Conservation (phyloP, 805 yeast genomes). For the Spathaspora sp. region DNA sequence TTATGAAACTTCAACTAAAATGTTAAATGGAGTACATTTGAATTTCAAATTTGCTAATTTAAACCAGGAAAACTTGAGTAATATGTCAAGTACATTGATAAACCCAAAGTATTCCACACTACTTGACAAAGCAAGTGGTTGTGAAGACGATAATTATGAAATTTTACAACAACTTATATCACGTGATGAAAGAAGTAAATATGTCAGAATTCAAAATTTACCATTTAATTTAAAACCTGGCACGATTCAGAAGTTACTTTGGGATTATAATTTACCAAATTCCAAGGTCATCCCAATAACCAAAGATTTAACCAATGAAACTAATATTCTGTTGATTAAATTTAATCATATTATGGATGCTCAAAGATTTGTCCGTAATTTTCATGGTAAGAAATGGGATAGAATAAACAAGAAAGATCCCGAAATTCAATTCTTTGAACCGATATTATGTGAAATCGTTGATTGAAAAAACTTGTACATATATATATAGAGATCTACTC, state of each 20-base stretch:
- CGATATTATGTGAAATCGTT: slow-evolving; percentile 33
- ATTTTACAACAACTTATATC: slow-evolving; percentile 19
- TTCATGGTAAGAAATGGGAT: slow-evolving; percentile 49
- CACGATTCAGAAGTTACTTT: slow-evolving; percentile 37
- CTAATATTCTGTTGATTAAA: slow-evolving; percentile 29
- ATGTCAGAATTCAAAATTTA: slow-evolving; percentile 42
- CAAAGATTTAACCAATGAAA: slow-evolving; percentile 24
- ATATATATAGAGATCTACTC: not conserved
- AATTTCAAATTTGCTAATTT: slow-evolving; percentile 4
- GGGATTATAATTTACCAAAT: slow-evolving; percentile 46
- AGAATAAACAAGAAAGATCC: slow-evolving; percentile 13
- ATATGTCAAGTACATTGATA: not conserved
- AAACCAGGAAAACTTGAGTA: not conserved
- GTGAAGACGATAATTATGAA: slow-evolving; percentile 6
- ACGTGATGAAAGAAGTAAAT: slow-evolving; percentile 15
- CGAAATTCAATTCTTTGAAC: slow-evolving; percentile 30
- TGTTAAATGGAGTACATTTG: slow-evolving; percentile 42
- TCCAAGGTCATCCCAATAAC: slow-evolving; percentile 12
- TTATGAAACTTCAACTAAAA: slow-evolving; percentile 45
- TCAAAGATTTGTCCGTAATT: slow-evolving; percentile 45
- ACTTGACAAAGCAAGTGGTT: not conserved
- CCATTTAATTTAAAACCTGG: slow-evolving; percentile 41
- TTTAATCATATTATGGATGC: slow-evolving; percentile 48
- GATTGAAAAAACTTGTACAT: slow-evolving; percentile 11
- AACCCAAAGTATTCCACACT: no score